Evolutionary conservation across 1,139 yeast species (phyloP).

Genomic region (Blastobotrys illinoisensis): DNA sequence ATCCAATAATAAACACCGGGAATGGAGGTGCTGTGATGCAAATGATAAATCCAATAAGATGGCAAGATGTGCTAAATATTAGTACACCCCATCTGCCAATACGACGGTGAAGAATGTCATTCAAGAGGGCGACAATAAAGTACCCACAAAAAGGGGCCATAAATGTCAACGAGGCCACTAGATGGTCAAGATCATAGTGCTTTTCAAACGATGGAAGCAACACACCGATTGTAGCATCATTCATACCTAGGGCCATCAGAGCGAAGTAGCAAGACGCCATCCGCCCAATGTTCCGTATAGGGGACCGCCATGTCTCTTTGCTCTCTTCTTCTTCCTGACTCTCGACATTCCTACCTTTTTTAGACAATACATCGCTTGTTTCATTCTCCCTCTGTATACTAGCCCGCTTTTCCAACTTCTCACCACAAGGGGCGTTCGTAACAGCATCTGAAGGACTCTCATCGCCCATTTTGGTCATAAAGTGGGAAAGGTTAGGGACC

Average conservation of each 20-base stretch:
- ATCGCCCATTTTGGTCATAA: no score
- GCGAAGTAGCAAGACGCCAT: conserved; percentile 16
- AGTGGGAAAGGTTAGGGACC: no score
- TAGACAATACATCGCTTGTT: background rate
- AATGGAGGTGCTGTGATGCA: conserved; percentile 38
- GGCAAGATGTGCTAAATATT: conserved; percentile 35
- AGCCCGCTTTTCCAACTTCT: background rate
- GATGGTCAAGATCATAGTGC: conserved; percentile 24
- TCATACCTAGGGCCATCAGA: conserved; percentile 17
- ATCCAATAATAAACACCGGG: conserved; percentile 44
- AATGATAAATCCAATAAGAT: conserved; percentile 38
- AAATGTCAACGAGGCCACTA: conserved; percentile 24
- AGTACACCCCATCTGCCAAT: conserved; percentile 40
- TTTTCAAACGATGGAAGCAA: conserved; percentile 20
- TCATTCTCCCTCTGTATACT: background rate
- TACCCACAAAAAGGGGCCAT: conserved; percentile 32
- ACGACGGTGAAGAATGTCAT: conserved; percentile 34
- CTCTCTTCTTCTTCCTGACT: background rate
- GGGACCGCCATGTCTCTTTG: conserved; percentile 19
- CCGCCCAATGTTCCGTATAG: conserved; percentile 18
- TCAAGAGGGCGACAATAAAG: conserved; percentile 34
- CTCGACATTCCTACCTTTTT: background rate
- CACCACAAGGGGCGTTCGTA: background rate
- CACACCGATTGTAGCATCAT: conserved; percentile 23
- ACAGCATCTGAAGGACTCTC: no score